phyloP scores from a whole-genome alignment of 306 rosid genomes.

The Gillenia trifoliata region DNA sequence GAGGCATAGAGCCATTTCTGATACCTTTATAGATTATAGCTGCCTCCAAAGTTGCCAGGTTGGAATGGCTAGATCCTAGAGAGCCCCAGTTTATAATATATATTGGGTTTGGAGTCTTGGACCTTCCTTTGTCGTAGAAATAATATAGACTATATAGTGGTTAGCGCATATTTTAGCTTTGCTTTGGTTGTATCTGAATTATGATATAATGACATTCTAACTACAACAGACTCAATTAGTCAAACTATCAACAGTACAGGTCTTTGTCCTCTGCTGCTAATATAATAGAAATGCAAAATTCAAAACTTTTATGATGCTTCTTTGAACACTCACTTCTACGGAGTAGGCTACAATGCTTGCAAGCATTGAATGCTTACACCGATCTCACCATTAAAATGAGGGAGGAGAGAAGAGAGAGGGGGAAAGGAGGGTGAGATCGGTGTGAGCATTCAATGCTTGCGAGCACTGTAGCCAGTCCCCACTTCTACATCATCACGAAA shows the following conservation, averaged over 20 bases:
- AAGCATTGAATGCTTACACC: no score
- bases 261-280: no score
- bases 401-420: no score
- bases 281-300: no score
- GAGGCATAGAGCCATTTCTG: neutral
- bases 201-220: neutral
- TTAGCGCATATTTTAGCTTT: neutral
- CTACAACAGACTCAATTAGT: neutral
- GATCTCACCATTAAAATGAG: no score
- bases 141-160: neutral
- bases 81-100: neutral
- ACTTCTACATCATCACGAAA: no score
- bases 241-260: neutral
- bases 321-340: no score
- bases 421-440: no score
- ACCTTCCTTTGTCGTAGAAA: neutral
- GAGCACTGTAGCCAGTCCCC: no score
- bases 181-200: neutral
- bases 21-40: neutral
- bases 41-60: neutral
- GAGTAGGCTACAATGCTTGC: no score
- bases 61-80: neutral
- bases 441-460: no score
- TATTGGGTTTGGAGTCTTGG: neutral
- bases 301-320: no score